phyloP scores from a whole-genome alignment of 2,329 filamentous ascomycete genomes.

The Scopulariopsis brevicaulis region DNA sequence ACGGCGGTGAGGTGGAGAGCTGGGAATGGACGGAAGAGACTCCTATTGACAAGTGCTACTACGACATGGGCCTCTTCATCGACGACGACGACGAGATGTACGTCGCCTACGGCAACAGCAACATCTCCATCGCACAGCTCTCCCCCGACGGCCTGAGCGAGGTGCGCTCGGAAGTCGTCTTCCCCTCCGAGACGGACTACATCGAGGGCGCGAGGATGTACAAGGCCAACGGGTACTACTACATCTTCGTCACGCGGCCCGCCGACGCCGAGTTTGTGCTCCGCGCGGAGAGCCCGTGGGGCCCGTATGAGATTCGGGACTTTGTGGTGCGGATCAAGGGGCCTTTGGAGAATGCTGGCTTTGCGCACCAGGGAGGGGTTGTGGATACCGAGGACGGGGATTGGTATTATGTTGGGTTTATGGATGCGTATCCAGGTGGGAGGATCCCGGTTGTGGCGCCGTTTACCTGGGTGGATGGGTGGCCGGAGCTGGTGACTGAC shows the following conservation, averaged over 20 bases:
- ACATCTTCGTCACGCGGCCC: slow-evolving; percentile 27
- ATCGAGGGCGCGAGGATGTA: slow-evolving; percentile 46
- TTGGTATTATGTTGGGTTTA: slow-evolving; percentile 48
- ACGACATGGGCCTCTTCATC: slow-evolving; percentile 45
- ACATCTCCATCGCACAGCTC: slow-evolving; percentile 39
- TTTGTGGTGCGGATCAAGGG: neutral
- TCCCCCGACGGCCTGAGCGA: slow-evolving; percentile 28
- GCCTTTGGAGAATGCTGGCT: slow-evolving; percentile 16
- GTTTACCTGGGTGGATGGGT: slow-evolving; percentile 37
- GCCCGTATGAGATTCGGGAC: slow-evolving; percentile 3
- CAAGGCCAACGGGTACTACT: slow-evolving; percentile 43
- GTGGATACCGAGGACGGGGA: slow-evolving; percentile 34
- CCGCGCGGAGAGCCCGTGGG: neutral
- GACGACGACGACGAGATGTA: slow-evolving; percentile 50
- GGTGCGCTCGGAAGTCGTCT: slow-evolving; percentile 31
- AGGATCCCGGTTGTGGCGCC: slow-evolving; percentile 43
- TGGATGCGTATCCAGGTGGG: slow-evolving; percentile 39
- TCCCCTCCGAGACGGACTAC: slow-evolving; percentile 11
- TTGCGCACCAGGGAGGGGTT: slow-evolving; percentile 40
- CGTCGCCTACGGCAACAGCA: slow-evolving; percentile 37
- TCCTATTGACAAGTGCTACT: slow-evolving; percentile 32
- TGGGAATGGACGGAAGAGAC: slow-evolving; percentile 8
- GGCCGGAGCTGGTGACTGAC: slow-evolving; percentile 27
- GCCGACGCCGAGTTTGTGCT: slow-evolving; percentile 3
- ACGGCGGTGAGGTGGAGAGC: slow-evolving; percentile 26